Evolutionary conservation across 305 asterid species (phyloP).

Genomic region (Fraxinus velutina): DNA sequence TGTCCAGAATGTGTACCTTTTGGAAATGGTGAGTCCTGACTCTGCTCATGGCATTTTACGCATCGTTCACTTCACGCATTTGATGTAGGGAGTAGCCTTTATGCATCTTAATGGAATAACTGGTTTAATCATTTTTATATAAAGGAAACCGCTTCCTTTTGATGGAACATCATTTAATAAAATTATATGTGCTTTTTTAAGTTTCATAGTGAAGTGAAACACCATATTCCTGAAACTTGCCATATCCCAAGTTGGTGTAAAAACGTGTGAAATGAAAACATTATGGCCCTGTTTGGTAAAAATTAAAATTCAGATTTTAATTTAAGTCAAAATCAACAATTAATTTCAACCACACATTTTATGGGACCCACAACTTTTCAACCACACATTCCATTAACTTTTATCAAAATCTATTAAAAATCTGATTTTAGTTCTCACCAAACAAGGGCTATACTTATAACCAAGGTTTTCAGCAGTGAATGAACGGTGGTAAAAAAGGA

Average conservation of each 20-base stretch:
- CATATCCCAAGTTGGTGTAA: not conserved
- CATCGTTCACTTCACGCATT: not conserved
- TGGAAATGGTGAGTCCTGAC: slow-evolving; percentile 39
- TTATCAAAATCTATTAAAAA: no score
- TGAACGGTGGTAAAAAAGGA: not conserved
- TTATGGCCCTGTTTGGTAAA: not conserved
- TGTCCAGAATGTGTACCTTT: slow-evolving; percentile 59
- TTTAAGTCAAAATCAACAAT: not conserved
- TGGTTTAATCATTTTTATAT: not conserved
- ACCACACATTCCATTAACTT: no score
- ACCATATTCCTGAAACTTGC: not conserved
- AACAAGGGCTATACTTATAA: not conserved
- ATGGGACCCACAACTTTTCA: not conserved
- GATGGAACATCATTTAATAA: not conserved
- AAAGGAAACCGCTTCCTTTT: not conserved
- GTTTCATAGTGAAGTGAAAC: not conserved
- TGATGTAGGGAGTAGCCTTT: not conserved
- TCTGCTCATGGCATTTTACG: slow-evolving; percentile 1
- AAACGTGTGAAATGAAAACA: not conserved
- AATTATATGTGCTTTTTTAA: not conserved
- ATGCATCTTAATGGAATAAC: not conserved
- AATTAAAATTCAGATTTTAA: no score
- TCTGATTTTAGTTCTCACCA: not conserved
- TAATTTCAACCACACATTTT: not conserved
- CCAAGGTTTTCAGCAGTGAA: not conserved